Base-by-base conservation (phyloP, 352 stramenopile genomes). In the Thalassiosira exigua region DNA sequence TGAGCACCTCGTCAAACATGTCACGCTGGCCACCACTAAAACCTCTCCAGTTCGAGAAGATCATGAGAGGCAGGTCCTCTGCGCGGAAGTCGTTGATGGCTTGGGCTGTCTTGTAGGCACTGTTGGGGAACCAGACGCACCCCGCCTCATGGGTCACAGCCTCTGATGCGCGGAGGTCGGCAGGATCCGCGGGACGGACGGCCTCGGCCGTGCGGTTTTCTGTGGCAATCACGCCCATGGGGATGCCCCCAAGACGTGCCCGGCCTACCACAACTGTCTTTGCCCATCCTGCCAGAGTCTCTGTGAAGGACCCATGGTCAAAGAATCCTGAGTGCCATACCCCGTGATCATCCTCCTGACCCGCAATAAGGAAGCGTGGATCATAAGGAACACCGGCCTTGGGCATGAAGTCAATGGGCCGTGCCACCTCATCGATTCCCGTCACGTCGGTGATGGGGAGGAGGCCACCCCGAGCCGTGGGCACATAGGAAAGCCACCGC, bases 1-100 rank as follows among this genome's bases (percentile, higher is more conserved):
- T 99, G 75, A 99, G 95, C 69, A 99, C 96, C 87, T 99, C 97
- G 82, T 99, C 97, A 87, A 99, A 99, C 98, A 99, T 99, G 81
- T 99, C 98, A 66, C 98, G 92, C 88, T 99, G 97, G 19, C 98
- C 98, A 57, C 98, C 98, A 29, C 96, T 99, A 90, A 99, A 99
- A 51, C 98, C 98, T 81, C 98, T 94, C 98, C 98, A 99, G 92
- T 99, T 99, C 42, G 97, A 97, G 67, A 99, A 97, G 64, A 99
- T 98, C 70, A 99, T 98, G 19, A 99, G 88, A 66, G 98, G 98
- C 48, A 99, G 89, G 75, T 98, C 97, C 84, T 99, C 98, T 24
- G 95, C 96, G 75, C 98, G 93, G 87, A 99, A 99, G 92, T 99
- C 98, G 69, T 96, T 95, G 88, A 99, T 99, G 27, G 98, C 98